Conservation (phyloP, 768 basidiomycete genomes). For the Trametes cingulata region DNA sequence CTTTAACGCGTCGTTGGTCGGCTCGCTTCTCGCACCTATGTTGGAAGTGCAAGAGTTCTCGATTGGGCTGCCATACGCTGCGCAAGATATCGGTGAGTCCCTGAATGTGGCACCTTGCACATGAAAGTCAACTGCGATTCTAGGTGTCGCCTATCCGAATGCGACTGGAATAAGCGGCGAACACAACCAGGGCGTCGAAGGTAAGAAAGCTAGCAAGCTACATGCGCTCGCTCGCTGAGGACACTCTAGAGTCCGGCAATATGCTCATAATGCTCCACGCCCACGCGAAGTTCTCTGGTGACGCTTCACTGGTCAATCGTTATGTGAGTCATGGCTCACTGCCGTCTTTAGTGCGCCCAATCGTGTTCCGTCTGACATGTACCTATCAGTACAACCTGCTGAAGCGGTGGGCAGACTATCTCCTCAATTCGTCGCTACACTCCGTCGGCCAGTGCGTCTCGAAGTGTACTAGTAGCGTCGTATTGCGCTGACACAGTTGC, state of each 20-base stretch:
- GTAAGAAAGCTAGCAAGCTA: background rate
- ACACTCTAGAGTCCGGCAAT: constrained; percentile 33
- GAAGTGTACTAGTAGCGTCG: background rate
- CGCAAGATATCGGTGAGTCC: constrained; percentile 30
- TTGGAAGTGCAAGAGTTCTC: constrained; percentile 27
- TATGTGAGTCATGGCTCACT: background rate
- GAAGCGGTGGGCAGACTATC: constrained; percentile 27
- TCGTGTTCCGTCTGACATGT: background rate
- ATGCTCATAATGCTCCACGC: constrained; percentile 31
- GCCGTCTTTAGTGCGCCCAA: too few relatives aligned
- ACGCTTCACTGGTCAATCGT: constrained; percentile 24
- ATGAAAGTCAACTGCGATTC: background rate
- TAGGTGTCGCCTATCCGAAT: constrained; percentile 12
- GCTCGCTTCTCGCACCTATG: constrained; percentile 29
- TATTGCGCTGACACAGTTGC: background rate
- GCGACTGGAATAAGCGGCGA: constrained; percentile 8
- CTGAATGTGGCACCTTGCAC: background rate
- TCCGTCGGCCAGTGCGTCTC: constrained; percentile 7
- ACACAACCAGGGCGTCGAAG: constrained; percentile 9
- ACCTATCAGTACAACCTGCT: constrained; percentile 24
- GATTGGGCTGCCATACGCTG: constrained; percentile 26
- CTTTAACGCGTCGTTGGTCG: constrained; percentile 32
- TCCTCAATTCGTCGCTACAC: constrained; percentile 21
- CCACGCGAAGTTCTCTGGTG: constrained; percentile 32
- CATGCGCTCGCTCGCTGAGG: background rate